Evolutionary conservation across 495 filamentous ascomycete genomes (phyloP).

Genomic region (Entonaema liquescens): DNA sequence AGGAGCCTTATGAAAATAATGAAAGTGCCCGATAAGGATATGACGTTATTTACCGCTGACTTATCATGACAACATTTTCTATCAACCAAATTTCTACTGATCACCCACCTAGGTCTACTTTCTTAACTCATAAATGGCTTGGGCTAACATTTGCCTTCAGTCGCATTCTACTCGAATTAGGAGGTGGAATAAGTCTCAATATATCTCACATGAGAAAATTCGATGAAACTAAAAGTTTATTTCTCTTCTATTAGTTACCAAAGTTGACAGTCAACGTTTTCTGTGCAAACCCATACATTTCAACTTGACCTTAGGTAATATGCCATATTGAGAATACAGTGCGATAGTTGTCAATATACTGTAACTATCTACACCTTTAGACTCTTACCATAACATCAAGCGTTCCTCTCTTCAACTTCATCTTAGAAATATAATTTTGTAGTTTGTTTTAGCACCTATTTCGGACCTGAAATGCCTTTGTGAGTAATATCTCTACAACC

Average conservation of each 20-base stretch:
- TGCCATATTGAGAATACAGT: not conserved
- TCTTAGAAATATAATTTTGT: not conserved
- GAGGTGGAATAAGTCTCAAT: too few relatives aligned
- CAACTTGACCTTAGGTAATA: too few relatives aligned
- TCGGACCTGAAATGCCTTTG: conserved; percentile 29
- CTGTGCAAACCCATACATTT: too few relatives aligned
- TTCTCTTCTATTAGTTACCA: too few relatives aligned
- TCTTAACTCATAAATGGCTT: too few relatives aligned
- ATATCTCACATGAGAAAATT: too few relatives aligned
- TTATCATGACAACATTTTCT: not conserved
- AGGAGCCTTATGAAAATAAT: too few relatives aligned
- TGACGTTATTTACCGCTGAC: not conserved
- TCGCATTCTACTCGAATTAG: too few relatives aligned
- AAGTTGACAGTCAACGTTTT: too few relatives aligned
- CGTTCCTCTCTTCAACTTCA: conserved; percentile 2
- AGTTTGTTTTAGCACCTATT: not conserved
- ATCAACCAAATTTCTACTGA: not conserved
- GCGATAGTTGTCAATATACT: not conserved
- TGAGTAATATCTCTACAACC: conserved; percentile 4
- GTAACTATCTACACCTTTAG: not conserved
- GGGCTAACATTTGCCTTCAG: too few relatives aligned
- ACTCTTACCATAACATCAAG: not conserved
- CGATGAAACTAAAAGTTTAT: too few relatives aligned
- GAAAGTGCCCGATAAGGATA: not conserved
- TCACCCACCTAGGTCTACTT: too few relatives aligned